phyloP scores from a whole-genome alignment of 805 yeast genomes.

The Pichia rugopelliculosa region DNA sequence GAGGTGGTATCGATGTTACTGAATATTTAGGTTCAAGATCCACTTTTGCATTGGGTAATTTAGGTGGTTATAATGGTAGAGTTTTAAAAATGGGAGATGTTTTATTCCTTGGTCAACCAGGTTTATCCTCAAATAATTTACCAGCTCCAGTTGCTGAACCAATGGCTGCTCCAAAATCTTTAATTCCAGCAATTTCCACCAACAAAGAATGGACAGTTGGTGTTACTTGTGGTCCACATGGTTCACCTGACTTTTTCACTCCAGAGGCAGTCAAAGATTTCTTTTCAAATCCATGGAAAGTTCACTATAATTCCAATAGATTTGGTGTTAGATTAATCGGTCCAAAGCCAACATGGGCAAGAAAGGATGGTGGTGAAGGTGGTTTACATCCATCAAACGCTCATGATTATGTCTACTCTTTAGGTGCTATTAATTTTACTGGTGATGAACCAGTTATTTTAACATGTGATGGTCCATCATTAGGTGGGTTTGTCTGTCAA shows the following conservation, averaged over 20 bases:
- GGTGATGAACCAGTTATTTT: conserved; percentile 98
- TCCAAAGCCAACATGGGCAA: conserved; percentile 96
- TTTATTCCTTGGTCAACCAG: conserved; percentile 75
- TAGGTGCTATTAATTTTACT: conserved; percentile 95
- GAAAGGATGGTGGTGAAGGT: conserved; percentile 94
- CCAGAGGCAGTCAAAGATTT: conserved; percentile 68
- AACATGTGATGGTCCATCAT: conserved; percentile 95
- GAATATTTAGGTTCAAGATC: conserved; percentile 95
- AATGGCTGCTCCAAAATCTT: conserved; percentile 41
- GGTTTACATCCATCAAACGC: conserved; percentile 98
- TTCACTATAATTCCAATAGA: conserved; percentile 94
- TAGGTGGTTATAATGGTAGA: conserved; percentile 95
- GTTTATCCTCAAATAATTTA: conserved; percentile 54
- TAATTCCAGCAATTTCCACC: conserved; percentile 46
- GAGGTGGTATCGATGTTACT: conserved; percentile 91
- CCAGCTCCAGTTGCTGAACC: conserved; percentile 72
- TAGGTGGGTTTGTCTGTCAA: conserved; percentile 96
- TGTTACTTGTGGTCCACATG: conserved; percentile 96
- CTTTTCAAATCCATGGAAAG: conserved; percentile 79
- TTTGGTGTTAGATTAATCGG: conserved; percentile 93
- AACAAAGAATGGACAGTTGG: conserved; percentile 72
- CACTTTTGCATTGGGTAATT: conserved; percentile 85
- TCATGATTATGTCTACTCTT: conserved; percentile 92
- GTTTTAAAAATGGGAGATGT: conserved; percentile 90
- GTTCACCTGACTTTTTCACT: conserved; percentile 90